Percentiles rank a stretch among this genome's conserved stretches.
phyloP scores from a whole-genome alignment of 192 early-diverging fungal species.

The Gonapodya sp. region DNA sequence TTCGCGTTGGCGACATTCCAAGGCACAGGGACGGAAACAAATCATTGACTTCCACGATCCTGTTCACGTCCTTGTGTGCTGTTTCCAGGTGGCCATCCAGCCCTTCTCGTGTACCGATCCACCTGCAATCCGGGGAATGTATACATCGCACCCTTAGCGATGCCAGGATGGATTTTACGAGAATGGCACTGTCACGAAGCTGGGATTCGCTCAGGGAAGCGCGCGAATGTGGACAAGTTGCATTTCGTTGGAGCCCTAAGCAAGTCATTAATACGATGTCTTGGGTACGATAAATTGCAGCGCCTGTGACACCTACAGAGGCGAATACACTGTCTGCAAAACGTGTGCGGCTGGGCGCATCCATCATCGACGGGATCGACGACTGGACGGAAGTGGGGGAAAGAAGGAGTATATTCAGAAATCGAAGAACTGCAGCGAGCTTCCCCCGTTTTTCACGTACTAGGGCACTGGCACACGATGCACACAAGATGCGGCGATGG shows the following conservation, averaged over 20 bases:
- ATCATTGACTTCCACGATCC: constrained; percentile 1
- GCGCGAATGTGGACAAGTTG: neutral
- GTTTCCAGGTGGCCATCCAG: constrained; percentile 1
- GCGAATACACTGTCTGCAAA: constrained; percentile 1
- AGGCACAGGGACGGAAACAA: neutral
- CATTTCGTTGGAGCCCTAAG: constrained; percentile 3
- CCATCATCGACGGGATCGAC: neutral
- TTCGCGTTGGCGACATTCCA: neutral
- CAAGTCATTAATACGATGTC: neutral
- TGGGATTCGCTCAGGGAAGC: constrained; percentile 3
- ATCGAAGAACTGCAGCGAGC: neutral
- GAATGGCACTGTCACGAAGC: neutral
- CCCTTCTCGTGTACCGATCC: neutral
- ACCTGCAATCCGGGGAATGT: constrained; percentile 1
- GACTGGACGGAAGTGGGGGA: neutral
- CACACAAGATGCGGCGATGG: neutral
- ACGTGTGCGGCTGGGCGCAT: constrained; percentile 1
- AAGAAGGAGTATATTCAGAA: neutral
- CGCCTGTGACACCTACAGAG: neutral
- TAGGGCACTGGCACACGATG: constrained; percentile 1
- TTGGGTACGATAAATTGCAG: neutral
- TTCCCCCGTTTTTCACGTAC: neutral
- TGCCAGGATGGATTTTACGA: constrained; percentile 1
- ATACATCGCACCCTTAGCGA: neutral
- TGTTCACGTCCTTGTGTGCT: neutral